These are phyloP conservation scores for Eimeria falciformis DNA, from an alignment of 169 alveolate genomes.

Conservation along the genomic window DNA sequence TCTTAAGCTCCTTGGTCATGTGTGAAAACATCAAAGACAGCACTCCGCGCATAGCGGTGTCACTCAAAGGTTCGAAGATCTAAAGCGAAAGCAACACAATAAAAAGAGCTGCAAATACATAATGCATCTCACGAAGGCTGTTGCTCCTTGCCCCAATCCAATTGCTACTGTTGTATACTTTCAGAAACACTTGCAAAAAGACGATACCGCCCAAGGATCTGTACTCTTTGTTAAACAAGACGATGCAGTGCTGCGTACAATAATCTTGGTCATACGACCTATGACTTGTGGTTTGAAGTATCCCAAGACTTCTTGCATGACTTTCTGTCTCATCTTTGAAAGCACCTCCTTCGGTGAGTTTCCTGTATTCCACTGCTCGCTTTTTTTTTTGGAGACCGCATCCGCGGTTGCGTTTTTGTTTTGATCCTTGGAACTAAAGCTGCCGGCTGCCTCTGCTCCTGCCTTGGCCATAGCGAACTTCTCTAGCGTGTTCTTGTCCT, in stretches of 20 bases:
- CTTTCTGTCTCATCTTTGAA: constrained; percentile 7
- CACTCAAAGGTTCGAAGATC: constrained; percentile 67
- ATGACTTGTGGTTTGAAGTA: constrained; percentile 51
- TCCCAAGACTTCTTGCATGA: constrained; percentile 40
- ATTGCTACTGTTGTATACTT: not conserved
- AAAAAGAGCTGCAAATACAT: not conserved
- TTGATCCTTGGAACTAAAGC: not conserved
- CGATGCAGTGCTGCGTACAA: not conserved
- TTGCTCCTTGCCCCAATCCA: too few species aligned
- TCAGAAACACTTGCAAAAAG: not conserved
- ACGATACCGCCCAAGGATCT: too few species aligned
- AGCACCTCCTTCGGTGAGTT: constrained; percentile 20
- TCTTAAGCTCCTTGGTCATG: not conserved
- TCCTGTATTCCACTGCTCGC: constrained; percentile 15
- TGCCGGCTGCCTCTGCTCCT: constrained; percentile 4
- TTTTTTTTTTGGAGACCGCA: not conserved
- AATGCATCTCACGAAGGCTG: too few species aligned
- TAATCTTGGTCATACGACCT: constrained; percentile 21
- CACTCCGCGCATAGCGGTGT: constrained; percentile 22
- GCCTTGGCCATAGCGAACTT: constrained; percentile 33
- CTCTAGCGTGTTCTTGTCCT: constrained; percentile 54
- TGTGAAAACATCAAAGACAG: not conserved
- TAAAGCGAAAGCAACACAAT: not conserved
- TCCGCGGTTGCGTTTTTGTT: not conserved
- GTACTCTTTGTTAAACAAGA: too few species aligned